Base-by-base conservation (phyloP, 495 filamentous ascomycete species). In the Entonaema liquescens region DNA sequence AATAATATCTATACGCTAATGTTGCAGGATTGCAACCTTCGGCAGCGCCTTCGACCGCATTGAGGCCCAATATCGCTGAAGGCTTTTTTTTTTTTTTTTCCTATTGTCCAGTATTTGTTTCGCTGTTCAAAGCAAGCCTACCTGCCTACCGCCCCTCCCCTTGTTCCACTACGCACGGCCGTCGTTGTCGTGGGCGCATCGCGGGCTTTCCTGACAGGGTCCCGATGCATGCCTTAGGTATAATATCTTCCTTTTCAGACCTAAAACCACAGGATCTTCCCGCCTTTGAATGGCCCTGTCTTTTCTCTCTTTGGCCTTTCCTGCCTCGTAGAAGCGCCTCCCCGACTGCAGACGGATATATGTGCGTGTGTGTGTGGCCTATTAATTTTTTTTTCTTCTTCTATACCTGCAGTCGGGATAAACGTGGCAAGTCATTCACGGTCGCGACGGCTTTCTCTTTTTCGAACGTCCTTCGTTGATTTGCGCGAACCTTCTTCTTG, bases 361-460 rank as follows among this genome's bases (percentile, higher is more conserved):
- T 33, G 31, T 33, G 11, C 11, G 31, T 31, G 3, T 31, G n/a
- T 17, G 15, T 40, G 5, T 8, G 50, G 15, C 23, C 25, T 55
- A 9, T 55, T 8, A 33, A 21, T 21, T 6, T 25, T 54, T 25
- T 19, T 55, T 8, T 40, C 21, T 21, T 6, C 19, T 54, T 25
- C 29, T 54, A 40, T 58, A 59, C 59, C 23, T 68, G 70, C 70
- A 73, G 65, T 44, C 50, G 19, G 38, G 11, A 59, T 47, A 38
- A 62, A 65, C 70, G 65, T 73, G 65, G 70, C 70, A 66, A 55
- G 54, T 55, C 60, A 33, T 50, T 49, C 26, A 44, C 60, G 53
- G 38, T 38, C 49, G 40, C 64, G 69, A 72, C 65, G 61, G 70
- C 70, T 73, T 73, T n/a, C n/a, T n/a, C n/a, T n/a, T n/a, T n/a